phyloP scores from a whole-genome alignment of 164 flowering plant genomes.

The Aristolochia californica region DNA sequence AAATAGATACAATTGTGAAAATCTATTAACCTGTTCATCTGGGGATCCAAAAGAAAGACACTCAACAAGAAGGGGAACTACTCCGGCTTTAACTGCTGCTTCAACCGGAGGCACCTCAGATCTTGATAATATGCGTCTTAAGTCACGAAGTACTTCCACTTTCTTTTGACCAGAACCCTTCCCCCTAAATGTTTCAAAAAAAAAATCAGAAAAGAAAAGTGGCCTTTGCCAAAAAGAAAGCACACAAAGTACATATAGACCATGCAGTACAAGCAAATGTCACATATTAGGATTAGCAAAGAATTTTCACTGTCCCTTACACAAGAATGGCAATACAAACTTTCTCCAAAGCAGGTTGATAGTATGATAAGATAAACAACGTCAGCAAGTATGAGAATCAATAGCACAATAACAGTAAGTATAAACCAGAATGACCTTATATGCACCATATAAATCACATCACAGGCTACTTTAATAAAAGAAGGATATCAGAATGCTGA shows the following conservation, averaged over 20 bases:
- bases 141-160: slow-evolving; percentile 56
- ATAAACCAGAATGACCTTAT: not conserved
- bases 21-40: slow-evolving; percentile 77
- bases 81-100: slow-evolving; percentile 74
- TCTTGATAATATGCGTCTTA: slow-evolving; percentile 73
- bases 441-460: too few relatives aligned
- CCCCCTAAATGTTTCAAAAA: slow-evolving; percentile 40
- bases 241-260: too few relatives aligned
- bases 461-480: too few relatives aligned
- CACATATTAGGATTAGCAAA: too few relatives aligned
- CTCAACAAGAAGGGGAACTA: slow-evolving; percentile 64
- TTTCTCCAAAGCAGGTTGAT: too few relatives aligned
- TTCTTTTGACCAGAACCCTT: slow-evolving; percentile 74
- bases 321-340: too few relatives aligned
- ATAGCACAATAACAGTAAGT: not conserved
- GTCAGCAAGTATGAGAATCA: not conserved
- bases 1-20: too few relatives aligned
- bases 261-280: too few relatives aligned
- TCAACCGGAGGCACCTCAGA: slow-evolving; percentile 87
- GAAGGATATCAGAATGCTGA: too few relatives aligned
- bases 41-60: slow-evolving; percentile 95
- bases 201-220: not conserved
- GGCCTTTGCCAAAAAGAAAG: too few relatives aligned
- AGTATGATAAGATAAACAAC: not conserved
- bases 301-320: too few relatives aligned